A percentile compares a stretch with the other conserved stretches of the same genome.
Evolutionary conservation across 1,284 basidiomycete species (phyloP).

Genomic region (Ganoderma multipileum): DNA sequence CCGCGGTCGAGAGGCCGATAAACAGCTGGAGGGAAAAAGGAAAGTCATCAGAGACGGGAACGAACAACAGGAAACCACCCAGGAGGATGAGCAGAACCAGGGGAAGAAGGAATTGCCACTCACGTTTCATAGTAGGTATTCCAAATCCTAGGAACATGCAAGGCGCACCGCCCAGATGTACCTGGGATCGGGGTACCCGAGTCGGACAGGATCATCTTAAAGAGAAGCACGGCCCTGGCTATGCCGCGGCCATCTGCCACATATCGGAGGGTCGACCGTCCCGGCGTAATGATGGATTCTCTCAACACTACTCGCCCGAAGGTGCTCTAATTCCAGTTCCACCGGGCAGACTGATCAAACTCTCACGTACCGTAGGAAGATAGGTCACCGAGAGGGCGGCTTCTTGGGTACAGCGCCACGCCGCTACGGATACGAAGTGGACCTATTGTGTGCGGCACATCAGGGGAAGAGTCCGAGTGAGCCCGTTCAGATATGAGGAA

Average conservation of each 20-base stretch:
- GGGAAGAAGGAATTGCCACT: too few species aligned
- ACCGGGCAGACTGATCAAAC: not conserved
- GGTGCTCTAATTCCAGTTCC: not conserved
- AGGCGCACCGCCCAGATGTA: not conserved
- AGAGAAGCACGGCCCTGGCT: not conserved
- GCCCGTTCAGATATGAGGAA: not conserved
- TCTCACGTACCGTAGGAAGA: not conserved
- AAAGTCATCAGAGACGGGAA: slow-evolving; percentile 12
- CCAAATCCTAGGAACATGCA: not conserved
- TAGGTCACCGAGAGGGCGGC: not conserved
- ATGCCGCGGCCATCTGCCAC: not conserved
- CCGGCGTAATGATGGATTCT: not conserved
- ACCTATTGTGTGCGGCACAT: not conserved
- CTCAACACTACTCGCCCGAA: not conserved
- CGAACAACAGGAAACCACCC: not conserved
- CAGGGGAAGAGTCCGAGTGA: not conserved
- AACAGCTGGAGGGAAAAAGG: slow-evolving; percentile 8
- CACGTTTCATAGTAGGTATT: not conserved
- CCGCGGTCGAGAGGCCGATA: slow-evolving; percentile 7
- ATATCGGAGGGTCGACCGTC: not conserved
- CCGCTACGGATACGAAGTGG: not conserved
- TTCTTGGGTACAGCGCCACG: not conserved
- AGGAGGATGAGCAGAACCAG: not conserved
- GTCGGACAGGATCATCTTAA: not conserved
- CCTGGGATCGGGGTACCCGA: not conserved